Evolutionary conservation across 129 eudicot genomes (phyloP).

Genomic region (Mikania micrantha): DNA sequence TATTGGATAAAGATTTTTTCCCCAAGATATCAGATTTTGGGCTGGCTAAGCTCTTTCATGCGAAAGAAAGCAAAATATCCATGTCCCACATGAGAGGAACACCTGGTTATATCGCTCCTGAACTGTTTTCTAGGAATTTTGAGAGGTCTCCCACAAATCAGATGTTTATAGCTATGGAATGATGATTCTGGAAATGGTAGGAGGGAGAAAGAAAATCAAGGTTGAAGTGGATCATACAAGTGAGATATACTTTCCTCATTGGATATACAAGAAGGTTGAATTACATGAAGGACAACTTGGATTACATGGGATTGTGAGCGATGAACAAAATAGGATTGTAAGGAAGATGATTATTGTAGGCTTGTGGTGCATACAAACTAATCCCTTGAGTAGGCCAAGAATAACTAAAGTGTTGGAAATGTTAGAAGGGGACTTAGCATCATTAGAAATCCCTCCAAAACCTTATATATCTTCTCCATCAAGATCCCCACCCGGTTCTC

Average conservation of each 20-base stretch:
- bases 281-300: slow-evolving; percentile 2
- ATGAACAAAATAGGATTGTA: slow-evolving; percentile 18
- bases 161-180: no score
- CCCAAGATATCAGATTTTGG: slow-evolving; percentile 36
- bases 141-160: no score
- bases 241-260: no score
- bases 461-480: slow-evolving; percentile 26
- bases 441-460: slow-evolving; percentile 34
- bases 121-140: no score
- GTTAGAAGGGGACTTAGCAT: slow-evolving; percentile 36
- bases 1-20: slow-evolving; percentile 17
- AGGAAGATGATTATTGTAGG: slow-evolving; percentile 47
- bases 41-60: slow-evolving; percentile 17
- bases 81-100: slow-evolving; percentile 35
- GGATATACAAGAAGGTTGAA: slow-evolving; percentile 14
- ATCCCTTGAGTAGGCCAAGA: slow-evolving; percentile 28
- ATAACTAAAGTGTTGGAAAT: slow-evolving; percentile 37
- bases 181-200: no score
- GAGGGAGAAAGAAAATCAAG: no score
- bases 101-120: slow-evolving; percentile 45
- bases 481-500: neutral
- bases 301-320: neutral
- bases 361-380: slow-evolving; percentile 50
- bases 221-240: no score
- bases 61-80: slow-evolving; percentile 18